These are phyloP conservation scores for Puccinia polysora DNA, from an alignment of 1,284 basidiomycete species.

Conservation along the genomic window DNA sequence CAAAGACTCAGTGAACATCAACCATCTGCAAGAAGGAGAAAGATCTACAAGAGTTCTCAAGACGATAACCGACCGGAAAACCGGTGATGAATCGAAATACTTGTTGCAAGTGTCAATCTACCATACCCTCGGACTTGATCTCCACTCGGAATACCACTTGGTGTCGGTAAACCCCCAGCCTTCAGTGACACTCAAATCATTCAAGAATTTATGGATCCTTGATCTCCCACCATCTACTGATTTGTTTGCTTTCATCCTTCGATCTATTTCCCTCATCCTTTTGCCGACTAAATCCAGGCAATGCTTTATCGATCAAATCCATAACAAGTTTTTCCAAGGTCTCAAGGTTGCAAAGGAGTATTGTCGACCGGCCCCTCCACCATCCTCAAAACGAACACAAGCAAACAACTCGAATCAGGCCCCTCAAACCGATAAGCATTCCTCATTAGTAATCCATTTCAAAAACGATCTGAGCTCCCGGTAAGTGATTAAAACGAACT, in stretches of 20 bases:
- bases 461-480: slow-evolving; percentile 8
- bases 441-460: slow-evolving; percentile 28
- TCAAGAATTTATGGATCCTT: background rate
- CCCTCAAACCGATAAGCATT: background rate
- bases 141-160: slow-evolving; percentile 24
- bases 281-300: background rate
- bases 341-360: slow-evolving; percentile 33
- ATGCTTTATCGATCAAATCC: slow-evolving; percentile 29
- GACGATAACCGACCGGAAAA: too few species aligned
- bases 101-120: slow-evolving; percentile 32
- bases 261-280: background rate
- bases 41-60: too few species aligned
- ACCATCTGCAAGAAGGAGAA: too few species aligned
- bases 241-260: too few species aligned
- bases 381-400: slow-evolving; percentile 2
- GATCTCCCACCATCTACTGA: too few species aligned
- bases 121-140: background rate
- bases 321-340: slow-evolving; percentile 23
- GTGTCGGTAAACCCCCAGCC: slow-evolving; percentile 26
- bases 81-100: background rate
- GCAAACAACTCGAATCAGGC: background rate
- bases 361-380: slow-evolving; percentile 26
- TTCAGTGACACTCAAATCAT: background rate
- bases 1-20: too few species aligned
- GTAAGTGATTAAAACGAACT: slow-evolving; percentile 10